Conservation (phyloP, 208 protist species). For the Acanthamoeba polyphaga region DNA sequence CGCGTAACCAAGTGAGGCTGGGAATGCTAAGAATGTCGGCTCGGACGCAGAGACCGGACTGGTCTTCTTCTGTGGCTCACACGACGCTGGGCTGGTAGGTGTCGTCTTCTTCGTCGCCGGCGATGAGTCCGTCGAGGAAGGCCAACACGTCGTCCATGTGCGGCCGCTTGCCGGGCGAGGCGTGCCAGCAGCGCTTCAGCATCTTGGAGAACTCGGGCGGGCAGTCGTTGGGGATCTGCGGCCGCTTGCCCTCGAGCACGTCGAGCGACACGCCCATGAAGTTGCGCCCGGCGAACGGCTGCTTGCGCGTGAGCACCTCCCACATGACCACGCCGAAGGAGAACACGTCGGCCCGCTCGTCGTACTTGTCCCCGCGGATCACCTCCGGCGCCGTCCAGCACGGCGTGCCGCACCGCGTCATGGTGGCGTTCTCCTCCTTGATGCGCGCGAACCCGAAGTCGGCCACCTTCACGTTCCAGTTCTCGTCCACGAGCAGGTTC, state of each 20-base stretch:
- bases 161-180: background rate
- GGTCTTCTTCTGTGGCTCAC: too few relatives aligned
- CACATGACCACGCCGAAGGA: background rate
- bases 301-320: background rate
- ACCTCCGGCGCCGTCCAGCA: conserved; percentile 24
- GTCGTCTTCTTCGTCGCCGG: background rate
- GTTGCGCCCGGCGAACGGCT: background rate
- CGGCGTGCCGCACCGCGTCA: conserved; percentile 20
- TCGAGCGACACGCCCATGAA: background rate
- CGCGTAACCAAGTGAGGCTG: too few relatives aligned
- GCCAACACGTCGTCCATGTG: background rate
- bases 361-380: conserved; percentile 10
- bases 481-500: conserved; percentile 85
- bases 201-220: background rate
- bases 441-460: conserved; percentile 20
- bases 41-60: too few relatives aligned
- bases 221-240: background rate
- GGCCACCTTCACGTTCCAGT: conserved; percentile 81
- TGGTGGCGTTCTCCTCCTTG: conserved; percentile 6
- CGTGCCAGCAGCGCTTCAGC: background rate
- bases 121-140: background rate
- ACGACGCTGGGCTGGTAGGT: background rate
- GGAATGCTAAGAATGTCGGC: background rate
- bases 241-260: background rate
- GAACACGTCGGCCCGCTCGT: background rate